These are phyloP conservation scores for Penicillium diatomitis DNA, from an alignment of 495 filamentous ascomycete species.

Conservation along the genomic window DNA sequence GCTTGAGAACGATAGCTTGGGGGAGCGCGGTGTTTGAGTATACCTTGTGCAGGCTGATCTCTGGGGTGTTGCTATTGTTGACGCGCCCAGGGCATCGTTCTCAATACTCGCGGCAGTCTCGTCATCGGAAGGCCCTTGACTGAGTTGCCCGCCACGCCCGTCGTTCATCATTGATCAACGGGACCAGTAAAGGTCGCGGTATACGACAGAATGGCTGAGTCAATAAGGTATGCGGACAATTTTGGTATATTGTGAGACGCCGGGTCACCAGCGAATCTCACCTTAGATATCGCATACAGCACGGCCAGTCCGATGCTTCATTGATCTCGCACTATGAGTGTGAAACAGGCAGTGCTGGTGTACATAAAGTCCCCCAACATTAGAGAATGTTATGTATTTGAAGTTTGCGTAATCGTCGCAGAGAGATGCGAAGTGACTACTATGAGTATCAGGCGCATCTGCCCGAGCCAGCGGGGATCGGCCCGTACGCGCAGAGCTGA, in stretches of 20 bases:
- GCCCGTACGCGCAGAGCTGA: slow-evolving; percentile 20
- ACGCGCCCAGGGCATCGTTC: slow-evolving; percentile 7
- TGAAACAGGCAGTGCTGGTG: slow-evolving; percentile 6
- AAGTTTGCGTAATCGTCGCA: slow-evolving; percentile 6
- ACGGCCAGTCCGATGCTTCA: background rate
- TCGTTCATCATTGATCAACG: slow-evolving; percentile 12
- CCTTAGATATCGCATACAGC: slow-evolving; percentile 4
- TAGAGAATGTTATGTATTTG: slow-evolving; percentile 10
- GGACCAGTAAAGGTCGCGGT: background rate
- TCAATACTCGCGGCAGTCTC: slow-evolving; percentile 13
- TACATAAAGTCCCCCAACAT: too few species aligned
- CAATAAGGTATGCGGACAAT: slow-evolving; percentile 8
- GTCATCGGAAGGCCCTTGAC: slow-evolving; percentile 15
- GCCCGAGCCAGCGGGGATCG: slow-evolving; percentile 20
- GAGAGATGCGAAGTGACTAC: slow-evolving; percentile 1
- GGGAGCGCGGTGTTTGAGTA: slow-evolving; percentile 13
- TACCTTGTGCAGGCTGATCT: slow-evolving; percentile 3
- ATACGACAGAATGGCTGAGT: background rate
- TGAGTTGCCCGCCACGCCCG: slow-evolving; percentile 4
- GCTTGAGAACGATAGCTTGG: slow-evolving; percentile 15
- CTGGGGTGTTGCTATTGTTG: slow-evolving; percentile 5
- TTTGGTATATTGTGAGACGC: slow-evolving; percentile 12
- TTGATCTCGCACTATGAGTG: slow-evolving; percentile 8
- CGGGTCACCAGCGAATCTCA: slow-evolving; percentile 13
- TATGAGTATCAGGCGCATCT: slow-evolving; percentile 11